Evolutionary conservation across 208 protist genomes (phyloP).

Genomic region (Leishmania braziliensis): DNA sequence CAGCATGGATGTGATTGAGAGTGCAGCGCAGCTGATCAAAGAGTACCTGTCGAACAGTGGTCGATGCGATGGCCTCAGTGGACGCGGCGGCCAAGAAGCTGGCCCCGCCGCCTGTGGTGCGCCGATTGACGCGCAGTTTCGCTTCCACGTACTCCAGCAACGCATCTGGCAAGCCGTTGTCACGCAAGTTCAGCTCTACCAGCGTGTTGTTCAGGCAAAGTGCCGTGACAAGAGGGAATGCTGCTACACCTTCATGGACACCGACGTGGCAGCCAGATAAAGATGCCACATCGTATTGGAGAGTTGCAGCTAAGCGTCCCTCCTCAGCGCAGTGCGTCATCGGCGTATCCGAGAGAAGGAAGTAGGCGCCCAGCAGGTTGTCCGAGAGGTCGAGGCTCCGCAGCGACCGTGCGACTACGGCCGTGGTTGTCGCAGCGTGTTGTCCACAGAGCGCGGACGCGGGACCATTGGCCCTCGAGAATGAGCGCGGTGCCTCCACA

Average conservation of each 20-base stretch:
- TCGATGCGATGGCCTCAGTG: background rate
- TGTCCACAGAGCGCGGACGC: background rate
- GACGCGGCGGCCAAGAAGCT: background rate
- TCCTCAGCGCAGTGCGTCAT: background rate
- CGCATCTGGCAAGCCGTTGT: constrained; percentile 45
- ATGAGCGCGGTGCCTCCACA: background rate
- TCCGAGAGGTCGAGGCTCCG: constrained; percentile 26
- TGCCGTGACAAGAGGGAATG: constrained; percentile 58
- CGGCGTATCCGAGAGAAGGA: background rate
- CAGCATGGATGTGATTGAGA: background rate
- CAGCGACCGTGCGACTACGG: constrained; percentile 2
- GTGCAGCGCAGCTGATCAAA: background rate
- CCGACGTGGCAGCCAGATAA: background rate
- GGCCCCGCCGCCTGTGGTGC: background rate
- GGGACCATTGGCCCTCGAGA: background rate
- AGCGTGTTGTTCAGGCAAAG: constrained; percentile 65
- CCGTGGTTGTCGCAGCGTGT: background rate
- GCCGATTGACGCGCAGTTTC: constrained; percentile 56
- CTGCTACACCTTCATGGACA: constrained; percentile 8
- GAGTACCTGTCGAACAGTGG: constrained; percentile 1
- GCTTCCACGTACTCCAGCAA: constrained; percentile 55
- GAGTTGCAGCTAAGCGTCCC: background rate
- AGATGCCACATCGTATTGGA: background rate
- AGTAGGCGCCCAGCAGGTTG: constrained; percentile 33
- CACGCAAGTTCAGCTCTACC: constrained; percentile 32